Conservation (phyloP, 192 early-diverging fungal genomes). For the Coemansia sp. region DNA sequence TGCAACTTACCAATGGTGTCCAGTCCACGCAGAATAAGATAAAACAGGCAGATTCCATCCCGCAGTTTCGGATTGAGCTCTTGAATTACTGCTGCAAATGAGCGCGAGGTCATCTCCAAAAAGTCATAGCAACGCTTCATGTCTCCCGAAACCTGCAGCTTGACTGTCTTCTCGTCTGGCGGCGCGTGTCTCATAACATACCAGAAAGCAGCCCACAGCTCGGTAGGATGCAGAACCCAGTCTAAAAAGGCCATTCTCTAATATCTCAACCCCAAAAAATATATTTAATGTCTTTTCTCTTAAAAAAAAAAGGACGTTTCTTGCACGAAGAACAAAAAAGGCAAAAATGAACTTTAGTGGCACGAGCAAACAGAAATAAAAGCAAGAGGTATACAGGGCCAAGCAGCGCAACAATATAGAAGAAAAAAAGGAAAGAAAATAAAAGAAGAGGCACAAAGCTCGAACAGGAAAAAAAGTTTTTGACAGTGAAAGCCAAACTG, state of each 20-base stretch:
- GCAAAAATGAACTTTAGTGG: too few species aligned
- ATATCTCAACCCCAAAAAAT: neutral
- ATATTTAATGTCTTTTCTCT: neutral
- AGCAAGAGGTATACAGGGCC: too few species aligned
- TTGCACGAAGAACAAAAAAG: neutral
- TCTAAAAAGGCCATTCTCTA: slow-evolving; percentile 59
- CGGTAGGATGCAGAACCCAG: slow-evolving; percentile 80
- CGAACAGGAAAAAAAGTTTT: too few species aligned
- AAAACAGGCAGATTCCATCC: slow-evolving; percentile 92
- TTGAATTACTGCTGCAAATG: slow-evolving; percentile 95
- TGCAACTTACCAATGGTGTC: slow-evolving; percentile 81
- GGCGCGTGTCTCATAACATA: slow-evolving; percentile 62
- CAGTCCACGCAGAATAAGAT: slow-evolving; percentile 91
- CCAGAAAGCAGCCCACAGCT: slow-evolving; percentile 80
- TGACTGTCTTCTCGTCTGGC: slow-evolving; percentile 59
- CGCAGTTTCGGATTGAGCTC: slow-evolving; percentile 76
- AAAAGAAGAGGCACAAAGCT: too few species aligned
- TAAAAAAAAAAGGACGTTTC: neutral
- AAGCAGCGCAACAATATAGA: too few species aligned
- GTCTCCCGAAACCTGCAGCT: slow-evolving; percentile 59
- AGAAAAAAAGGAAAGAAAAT: too few species aligned
- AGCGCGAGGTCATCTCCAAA: slow-evolving; percentile 92
- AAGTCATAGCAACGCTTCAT: slow-evolving; percentile 83
- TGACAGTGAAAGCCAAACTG: too few species aligned
- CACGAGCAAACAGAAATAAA: too few species aligned